phyloP scores from a whole-genome alignment of 225 moss, liverwort and hornwort species.

The Bryum argenteum region DNA sequence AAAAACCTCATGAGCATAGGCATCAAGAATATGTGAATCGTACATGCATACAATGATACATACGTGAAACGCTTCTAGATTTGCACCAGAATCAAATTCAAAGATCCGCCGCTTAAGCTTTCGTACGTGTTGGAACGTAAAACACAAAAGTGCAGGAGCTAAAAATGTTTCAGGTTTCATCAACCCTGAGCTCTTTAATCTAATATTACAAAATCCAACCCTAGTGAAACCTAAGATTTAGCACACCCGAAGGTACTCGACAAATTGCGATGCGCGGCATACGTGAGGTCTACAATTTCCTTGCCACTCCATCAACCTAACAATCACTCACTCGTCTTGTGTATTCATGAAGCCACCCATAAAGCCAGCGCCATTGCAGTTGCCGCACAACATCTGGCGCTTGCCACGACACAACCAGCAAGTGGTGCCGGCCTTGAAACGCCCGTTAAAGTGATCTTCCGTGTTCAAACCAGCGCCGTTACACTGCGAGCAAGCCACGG shows the following conservation, averaged over 20 bases:
- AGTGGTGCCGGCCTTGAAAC: slow-evolving; percentile 74
- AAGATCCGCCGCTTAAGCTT: slow-evolving; percentile 25
- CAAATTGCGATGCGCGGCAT: slow-evolving; percentile 8
- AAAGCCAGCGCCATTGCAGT: slow-evolving; percentile 96
- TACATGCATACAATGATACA: neutral
- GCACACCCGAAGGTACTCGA: slow-evolving; percentile 15
- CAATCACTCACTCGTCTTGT: slow-evolving; percentile 68
- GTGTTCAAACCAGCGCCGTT: slow-evolving; percentile 67
- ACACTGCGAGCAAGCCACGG: slow-evolving; percentile 85
- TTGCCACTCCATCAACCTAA: slow-evolving; percentile 4
- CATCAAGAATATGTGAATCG: slow-evolving; percentile 7
- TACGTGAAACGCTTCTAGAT: slow-evolving; percentile 5
- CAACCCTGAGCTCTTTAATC: slow-evolving; percentile 33
- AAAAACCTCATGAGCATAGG: slow-evolving; percentile 1
- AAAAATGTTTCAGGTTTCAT: slow-evolving; percentile 22
- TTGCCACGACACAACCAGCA: slow-evolving; percentile 98
- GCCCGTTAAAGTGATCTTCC: slow-evolving; percentile 77
- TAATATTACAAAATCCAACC: slow-evolving; percentile 40
- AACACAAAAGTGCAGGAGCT: slow-evolving; percentile 30
- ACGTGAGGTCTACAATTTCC: slow-evolving; percentile 3
- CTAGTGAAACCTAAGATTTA: slow-evolving; percentile 31
- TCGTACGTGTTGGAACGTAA: slow-evolving; percentile 16
- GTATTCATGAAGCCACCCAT: slow-evolving; percentile 95
- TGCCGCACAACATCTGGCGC: slow-evolving; percentile 87
- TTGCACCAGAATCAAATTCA: slow-evolving; percentile 20